Evolutionary conservation across 129 eudicot genomes (phyloP).

Genomic region (Chrysanthemum lavandulifolium): DNA sequence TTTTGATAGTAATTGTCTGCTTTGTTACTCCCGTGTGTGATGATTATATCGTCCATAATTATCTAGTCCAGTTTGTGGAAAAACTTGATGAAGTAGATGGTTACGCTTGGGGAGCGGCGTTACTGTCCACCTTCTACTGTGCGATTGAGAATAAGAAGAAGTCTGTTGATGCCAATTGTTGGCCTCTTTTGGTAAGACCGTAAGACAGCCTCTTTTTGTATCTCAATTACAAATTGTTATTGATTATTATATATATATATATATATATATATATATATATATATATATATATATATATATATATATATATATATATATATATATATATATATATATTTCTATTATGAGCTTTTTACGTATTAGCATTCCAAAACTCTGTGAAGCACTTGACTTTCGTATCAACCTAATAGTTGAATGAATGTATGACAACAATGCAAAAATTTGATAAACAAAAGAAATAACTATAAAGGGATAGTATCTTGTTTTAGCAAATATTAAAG

Average conservation of each 20-base stretch:
- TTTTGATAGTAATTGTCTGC: conserved; percentile 8
- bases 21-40: conserved; percentile 11
- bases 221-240: conserved; percentile 7
- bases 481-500: background rate
- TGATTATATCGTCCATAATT: background rate
- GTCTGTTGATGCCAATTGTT: background rate
- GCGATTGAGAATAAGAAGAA: conserved; percentile 1
- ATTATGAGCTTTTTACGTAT: background rate
- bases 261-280: no score
- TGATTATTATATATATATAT: background rate
- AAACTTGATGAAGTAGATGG: background rate
- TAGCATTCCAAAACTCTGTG: conserved; percentile 16
- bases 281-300: background rate
- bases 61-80: conserved; percentile 7
- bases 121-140: background rate
- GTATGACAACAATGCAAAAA: conserved; percentile 1
- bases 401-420: background rate
- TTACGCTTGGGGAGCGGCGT: conserved; percentile 6
- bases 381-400: background rate
- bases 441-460: background rate
- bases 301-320: background rate
- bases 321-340: background rate
- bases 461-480: no score
- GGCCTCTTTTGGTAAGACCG: conserved; percentile 18
- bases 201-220: conserved; percentile 8